Evolutionary conservation across 139 green algal species (phyloP).

Genomic region (Chloropicon primus): DNA sequence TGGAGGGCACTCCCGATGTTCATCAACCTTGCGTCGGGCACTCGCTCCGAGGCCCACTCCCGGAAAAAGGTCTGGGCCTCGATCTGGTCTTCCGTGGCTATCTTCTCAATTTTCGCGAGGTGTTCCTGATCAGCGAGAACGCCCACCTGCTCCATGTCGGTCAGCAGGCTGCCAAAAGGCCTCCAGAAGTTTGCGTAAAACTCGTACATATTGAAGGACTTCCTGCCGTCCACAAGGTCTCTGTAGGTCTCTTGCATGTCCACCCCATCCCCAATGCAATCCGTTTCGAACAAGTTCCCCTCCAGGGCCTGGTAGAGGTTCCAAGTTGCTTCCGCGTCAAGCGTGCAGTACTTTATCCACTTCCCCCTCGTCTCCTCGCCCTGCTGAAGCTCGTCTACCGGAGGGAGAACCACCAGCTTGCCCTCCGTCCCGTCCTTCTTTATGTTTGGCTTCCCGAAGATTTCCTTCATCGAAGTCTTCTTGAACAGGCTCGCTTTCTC

Average conservation of each 20-base stretch:
- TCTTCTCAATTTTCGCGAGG: constrained; percentile 11
- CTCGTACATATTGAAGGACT: constrained; percentile 44
- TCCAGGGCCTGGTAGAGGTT: constrained; percentile 44
- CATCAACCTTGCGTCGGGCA: constrained; percentile 52
- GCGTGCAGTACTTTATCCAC: constrained; percentile 84
- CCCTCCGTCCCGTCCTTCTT: constrained; percentile 60
- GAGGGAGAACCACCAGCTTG: constrained; percentile 33
- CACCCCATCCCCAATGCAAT: background rate
- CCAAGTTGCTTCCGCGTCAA: constrained; percentile 83
- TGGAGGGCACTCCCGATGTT: constrained; percentile 50
- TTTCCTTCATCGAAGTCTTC: constrained; percentile 80
- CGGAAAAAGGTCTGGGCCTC: constrained; percentile 46
- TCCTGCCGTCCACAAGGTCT: background rate
- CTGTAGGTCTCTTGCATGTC: constrained; percentile 9
- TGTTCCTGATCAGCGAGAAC: constrained; percentile 45
- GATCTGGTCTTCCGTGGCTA: constrained; percentile 4
- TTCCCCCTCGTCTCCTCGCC: constrained; percentile 23
- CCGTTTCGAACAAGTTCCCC: background rate
- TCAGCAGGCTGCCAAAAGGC: constrained; percentile 83
- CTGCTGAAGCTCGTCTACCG: constrained; percentile 58
- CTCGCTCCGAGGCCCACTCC: constrained; percentile 42
- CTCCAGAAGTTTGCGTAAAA: constrained; percentile 66
- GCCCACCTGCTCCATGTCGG: constrained; percentile 77
- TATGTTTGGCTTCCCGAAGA: constrained; percentile 60
- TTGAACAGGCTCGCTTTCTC: background rate